Conservation (phyloP, 1,284 basidiomycete species). For the Thecaphora frezii region DNA sequence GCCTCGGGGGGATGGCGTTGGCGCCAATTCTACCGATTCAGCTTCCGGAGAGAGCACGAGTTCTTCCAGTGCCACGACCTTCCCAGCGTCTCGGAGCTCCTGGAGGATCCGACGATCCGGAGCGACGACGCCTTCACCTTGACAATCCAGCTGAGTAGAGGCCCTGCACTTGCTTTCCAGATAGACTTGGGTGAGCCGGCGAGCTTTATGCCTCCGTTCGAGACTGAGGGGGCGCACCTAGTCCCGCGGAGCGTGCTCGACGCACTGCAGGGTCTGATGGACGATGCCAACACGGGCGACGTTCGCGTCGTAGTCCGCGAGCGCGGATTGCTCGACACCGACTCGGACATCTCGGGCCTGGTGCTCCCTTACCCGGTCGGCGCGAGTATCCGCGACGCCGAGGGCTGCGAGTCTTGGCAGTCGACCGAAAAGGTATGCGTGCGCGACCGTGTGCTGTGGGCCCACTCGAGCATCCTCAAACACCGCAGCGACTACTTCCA, state of each 20-base stretch:
- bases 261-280: conserved; percentile 42
- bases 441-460: conserved; percentile 67
- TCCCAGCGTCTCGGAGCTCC: conserved; percentile 38
- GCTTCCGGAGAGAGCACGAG: conserved; percentile 40
- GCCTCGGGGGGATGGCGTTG: conserved; percentile 30
- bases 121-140: conserved; percentile 42
- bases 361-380: conserved; percentile 25
- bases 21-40: conserved; percentile 33
- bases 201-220: conserved; percentile 30
- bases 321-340: conserved; percentile 32
- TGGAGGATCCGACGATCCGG: conserved; percentile 18
- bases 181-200: not conserved
- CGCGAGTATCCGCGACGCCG: conserved; percentile 1
- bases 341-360: not conserved
- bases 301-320: conserved; percentile 52
- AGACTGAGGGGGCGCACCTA: conserved; percentile 31
- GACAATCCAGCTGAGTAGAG: conserved; percentile 46
- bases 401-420: not conserved
- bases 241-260: conserved; percentile 40
- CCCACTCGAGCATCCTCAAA: conserved; percentile 65
- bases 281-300: conserved; percentile 52
- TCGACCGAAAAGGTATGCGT: conserved; percentile 33
- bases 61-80: conserved; percentile 45
- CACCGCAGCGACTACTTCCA: conserved; percentile 74
- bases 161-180: conserved; percentile 23